Evolutionary conservation across 257 asterid genomes (phyloP).

Genomic region (Nicotiana tomentosiformis): DNA sequence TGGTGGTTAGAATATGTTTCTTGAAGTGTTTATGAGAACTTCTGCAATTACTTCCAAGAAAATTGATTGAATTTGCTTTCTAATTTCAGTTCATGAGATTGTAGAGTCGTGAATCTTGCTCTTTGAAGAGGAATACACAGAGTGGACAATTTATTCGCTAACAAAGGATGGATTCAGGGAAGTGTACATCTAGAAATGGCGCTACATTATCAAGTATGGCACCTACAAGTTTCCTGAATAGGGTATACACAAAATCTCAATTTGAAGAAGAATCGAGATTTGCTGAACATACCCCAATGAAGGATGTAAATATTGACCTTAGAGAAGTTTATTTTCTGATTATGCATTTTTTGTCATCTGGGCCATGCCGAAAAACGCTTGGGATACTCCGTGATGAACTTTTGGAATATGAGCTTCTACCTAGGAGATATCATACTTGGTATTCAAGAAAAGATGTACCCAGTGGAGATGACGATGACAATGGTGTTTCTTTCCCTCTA

Average conservation of each 20-base stretch:
- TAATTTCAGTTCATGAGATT: background rate
- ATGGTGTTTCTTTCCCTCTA: constrained; percentile 67
- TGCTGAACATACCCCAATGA: constrained; percentile 33
- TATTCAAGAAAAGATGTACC: constrained; percentile 56
- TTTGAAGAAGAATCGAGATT: constrained; percentile 47
- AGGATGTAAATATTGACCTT: constrained; percentile 64
- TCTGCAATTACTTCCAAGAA: background rate
- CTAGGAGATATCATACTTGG: constrained; percentile 92
- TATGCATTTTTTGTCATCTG: constrained; percentile 89
- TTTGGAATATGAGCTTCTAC: constrained; percentile 78
- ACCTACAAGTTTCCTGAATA: constrained; percentile 36
- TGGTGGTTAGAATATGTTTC: background rate
- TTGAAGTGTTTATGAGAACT: background rate
- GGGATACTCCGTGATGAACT: constrained; percentile 61
- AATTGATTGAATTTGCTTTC: background rate
- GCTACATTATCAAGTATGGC: constrained; percentile 41
- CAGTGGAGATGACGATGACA: constrained; percentile 33
- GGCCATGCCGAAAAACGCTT: constrained; percentile 80
- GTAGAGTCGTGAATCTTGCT: constrained; percentile 2
- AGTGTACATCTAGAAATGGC: constrained; percentile 32
- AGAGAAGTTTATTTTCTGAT: constrained; percentile 84
- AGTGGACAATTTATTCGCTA: background rate
- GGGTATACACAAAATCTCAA: constrained; percentile 40
- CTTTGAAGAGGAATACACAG: constrained; percentile 1
- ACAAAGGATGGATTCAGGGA: constrained; percentile 48